phyloP scores from a whole-genome alignment of 176 grass and related monocot genomes.

The Hsuehochloa calcarea region DNA sequence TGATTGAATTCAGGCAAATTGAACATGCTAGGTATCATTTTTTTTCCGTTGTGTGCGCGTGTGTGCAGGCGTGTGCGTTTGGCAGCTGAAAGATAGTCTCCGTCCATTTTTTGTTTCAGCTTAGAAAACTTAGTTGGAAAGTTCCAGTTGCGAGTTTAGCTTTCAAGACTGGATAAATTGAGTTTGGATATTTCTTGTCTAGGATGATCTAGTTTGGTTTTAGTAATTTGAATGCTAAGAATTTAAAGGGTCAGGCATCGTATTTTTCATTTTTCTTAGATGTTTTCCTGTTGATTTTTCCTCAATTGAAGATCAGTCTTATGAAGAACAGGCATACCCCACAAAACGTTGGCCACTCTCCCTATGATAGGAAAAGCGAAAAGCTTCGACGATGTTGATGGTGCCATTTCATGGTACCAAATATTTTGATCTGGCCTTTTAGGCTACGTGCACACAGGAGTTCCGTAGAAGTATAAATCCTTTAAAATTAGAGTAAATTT shows the following conservation, averaged over 20 bases:
- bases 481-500: too few relatives aligned
- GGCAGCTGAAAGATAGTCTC: background rate
- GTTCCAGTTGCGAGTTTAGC: background rate
- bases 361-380: too few relatives aligned
- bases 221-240: background rate
- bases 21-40: background rate
- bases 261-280: background rate
- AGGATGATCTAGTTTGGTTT: background rate
- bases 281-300: background rate
- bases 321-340: too few relatives aligned
- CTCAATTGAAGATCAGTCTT: background rate
- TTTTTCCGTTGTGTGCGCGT: background rate
- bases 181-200: background rate
- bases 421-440: too few relatives aligned
- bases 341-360: too few relatives aligned
- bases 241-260: background rate
- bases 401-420: too few relatives aligned
- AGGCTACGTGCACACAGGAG: too few relatives aligned
- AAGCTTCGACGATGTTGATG: too few relatives aligned
- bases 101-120: background rate
- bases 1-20: background rate
- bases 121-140: too few relatives aligned
- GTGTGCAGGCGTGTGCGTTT: background rate
- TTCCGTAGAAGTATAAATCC: too few relatives aligned
- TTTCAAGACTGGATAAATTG: background rate